Evolutionary conservation across 2,329 filamentous ascomycete species (phyloP).

Genomic region (Alternaria gaisen): DNA sequence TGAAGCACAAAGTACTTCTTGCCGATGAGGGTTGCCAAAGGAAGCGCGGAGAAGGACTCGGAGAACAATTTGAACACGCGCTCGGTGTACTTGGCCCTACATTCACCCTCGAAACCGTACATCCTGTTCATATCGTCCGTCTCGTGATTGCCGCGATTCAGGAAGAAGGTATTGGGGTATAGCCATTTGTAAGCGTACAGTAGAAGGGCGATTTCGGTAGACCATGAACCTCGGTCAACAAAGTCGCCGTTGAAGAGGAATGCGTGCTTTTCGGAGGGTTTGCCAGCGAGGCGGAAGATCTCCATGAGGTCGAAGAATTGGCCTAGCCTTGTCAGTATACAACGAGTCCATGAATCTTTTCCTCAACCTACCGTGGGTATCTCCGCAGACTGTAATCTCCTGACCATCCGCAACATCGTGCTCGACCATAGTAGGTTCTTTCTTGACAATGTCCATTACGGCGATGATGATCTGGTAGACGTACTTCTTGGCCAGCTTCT

Average conservation of each 20-base stretch:
- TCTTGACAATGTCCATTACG: constrained; percentile 87
- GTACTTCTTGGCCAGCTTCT: constrained; percentile 95
- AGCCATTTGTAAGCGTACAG: constrained; percentile 98
- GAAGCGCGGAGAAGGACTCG: constrained; percentile 94
- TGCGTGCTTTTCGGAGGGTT: constrained; percentile 83
- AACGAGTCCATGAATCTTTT: not conserved
- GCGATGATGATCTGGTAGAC: constrained; percentile 95
- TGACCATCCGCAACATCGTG: constrained; percentile 79
- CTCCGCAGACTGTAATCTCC: constrained; percentile 91
- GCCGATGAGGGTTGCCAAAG: constrained; percentile 90
- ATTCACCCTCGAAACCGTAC: constrained; percentile 98
- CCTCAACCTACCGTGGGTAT: constrained; percentile 80
- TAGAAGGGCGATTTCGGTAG: constrained; percentile 91
- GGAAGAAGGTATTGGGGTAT: constrained; percentile 84
- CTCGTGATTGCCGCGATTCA: constrained; percentile 98
- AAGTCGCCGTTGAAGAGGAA: constrained; percentile 99
- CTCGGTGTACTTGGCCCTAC: constrained; percentile 97
- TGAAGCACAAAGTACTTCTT: constrained; percentile 91
- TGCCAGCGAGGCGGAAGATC: constrained; percentile 90
- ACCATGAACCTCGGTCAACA: constrained; percentile 97
- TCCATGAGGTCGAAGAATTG: constrained; percentile 98
- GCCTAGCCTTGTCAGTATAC: constrained; percentile 61
- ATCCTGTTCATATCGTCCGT: constrained; percentile 99
- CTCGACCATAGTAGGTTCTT: constrained; percentile 97
- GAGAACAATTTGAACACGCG: constrained; percentile 97